Evolutionary conservation across 2,329 filamentous ascomycete genomes (phyloP).

Genomic region (Clonostachys byssicola): DNA sequence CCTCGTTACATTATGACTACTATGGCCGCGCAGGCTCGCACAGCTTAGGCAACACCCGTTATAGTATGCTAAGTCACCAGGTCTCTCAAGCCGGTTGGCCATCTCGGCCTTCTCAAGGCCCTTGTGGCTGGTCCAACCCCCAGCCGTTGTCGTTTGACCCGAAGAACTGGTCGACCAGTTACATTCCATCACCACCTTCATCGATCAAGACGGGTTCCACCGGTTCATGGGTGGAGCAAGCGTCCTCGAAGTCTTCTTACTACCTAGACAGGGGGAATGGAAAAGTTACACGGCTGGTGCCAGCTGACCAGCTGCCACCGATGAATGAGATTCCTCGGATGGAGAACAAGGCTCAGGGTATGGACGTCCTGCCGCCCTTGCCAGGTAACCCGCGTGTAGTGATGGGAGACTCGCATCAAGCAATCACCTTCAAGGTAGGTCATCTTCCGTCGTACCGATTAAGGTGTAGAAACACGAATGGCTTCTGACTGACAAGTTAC

Average conservation of each 20-base stretch:
- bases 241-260: constrained; percentile 34
- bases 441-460: not conserved
- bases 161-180: not conserved
- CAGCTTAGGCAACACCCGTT: too few relatives aligned
- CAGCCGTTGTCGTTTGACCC: too few relatives aligned
- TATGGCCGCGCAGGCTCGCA: too few relatives aligned
- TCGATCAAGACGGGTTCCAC: not conserved
- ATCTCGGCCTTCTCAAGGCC: too few relatives aligned
- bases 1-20: too few relatives aligned
- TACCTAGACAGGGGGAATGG: constrained; percentile 50
- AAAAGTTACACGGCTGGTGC: constrained; percentile 47
- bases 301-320: constrained; percentile 46
- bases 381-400: constrained; percentile 28
- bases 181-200: not conserved
- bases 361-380: constrained; percentile 42
- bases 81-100: too few relatives aligned
- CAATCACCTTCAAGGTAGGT: constrained; percentile 33
- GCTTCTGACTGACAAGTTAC: too few relatives aligned
- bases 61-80: too few relatives aligned
- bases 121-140: too few relatives aligned
- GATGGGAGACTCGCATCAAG: constrained; percentile 27
- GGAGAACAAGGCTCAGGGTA: constrained; percentile 30
- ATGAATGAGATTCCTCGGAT: constrained; percentile 35
- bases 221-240: not conserved
- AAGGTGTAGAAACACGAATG: too few relatives aligned